These are phyloP conservation scores for Aureobasidium lini DNA, from an alignment of 2,329 filamentous ascomycete genomes.

Conservation along the genomic window DNA sequence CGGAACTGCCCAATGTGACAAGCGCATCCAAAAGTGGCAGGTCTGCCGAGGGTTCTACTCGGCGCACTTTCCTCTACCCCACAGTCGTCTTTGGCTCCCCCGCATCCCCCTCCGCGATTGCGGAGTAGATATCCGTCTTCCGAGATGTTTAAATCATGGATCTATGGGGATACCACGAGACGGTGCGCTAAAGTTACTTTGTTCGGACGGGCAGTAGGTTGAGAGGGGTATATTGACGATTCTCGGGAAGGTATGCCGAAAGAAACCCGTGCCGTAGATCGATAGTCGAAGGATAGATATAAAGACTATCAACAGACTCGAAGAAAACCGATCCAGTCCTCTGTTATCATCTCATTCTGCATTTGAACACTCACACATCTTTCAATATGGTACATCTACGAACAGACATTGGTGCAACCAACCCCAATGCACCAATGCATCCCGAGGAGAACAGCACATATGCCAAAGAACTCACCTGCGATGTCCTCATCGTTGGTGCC, in stretches of 20 bases:
- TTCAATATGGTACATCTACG: constrained; percentile 19
- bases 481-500: constrained; percentile 25
- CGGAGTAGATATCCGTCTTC: neutral
- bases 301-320: constrained; percentile 3
- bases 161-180: neutral
- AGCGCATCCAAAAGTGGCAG: neutral
- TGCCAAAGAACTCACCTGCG: constrained; percentile 23
- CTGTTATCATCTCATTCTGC: neutral
- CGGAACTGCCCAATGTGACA: neutral
- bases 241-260: constrained; percentile 2
- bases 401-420: constrained; percentile 20
- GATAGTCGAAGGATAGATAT: constrained; percentile 6
- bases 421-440: constrained; percentile 8
- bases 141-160: neutral
- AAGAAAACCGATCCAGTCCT: neutral
- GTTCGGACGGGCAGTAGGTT: neutral
- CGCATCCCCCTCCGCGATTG: constrained; percentile 1
- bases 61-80: neutral
- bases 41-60: constrained; percentile 6
- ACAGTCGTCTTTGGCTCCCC: neutral
- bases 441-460: constrained; percentile 16
- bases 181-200: neutral
- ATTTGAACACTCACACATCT: neutral
- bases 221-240: neutral
- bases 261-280: neutral